phyloP scores from a whole-genome alignment of 192 early-diverging fungal genomes.

The Thamnidium elegans region DNA sequence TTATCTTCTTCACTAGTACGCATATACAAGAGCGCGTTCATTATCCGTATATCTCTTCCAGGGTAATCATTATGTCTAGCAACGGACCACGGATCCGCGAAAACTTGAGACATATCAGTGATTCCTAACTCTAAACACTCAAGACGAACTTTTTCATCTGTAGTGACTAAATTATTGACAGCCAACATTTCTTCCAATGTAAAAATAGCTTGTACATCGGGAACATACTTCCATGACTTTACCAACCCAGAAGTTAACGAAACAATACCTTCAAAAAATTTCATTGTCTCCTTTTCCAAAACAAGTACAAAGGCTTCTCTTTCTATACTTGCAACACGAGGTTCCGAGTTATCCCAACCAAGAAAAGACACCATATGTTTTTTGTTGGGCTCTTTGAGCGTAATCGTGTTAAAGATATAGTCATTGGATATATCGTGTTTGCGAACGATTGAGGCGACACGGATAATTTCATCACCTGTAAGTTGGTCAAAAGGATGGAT shows the following conservation, averaged over 20 bases:
- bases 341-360: slow-evolving; percentile 22
- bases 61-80: slow-evolving; percentile 22
- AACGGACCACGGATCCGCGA: slow-evolving; percentile 38
- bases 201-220: slow-evolving; percentile 37
- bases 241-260: slow-evolving; percentile 17
- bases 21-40: slow-evolving; percentile 38
- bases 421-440: slow-evolving; percentile 10
- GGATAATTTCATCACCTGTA: slow-evolving; percentile 32
- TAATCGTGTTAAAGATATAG: slow-evolving; percentile 40
- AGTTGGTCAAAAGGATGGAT: slow-evolving; percentile 37
- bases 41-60: slow-evolving; percentile 25
- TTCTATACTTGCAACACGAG: slow-evolving; percentile 15
- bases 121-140: slow-evolving; percentile 38
- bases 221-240: slow-evolving; percentile 24
- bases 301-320: slow-evolving; percentile 34
- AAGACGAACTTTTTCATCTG: slow-evolving; percentile 25
- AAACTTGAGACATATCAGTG: slow-evolving; percentile 34
- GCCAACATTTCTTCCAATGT: slow-evolving; percentile 39
- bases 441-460: slow-evolving; percentile 20
- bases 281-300: slow-evolving; percentile 25
- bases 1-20: slow-evolving; percentile 41
- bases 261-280: slow-evolving; percentile 31
- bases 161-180: slow-evolving; percentile 29
- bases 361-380: slow-evolving; percentile 34
- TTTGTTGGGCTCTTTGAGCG: slow-evolving; percentile 35